Evolutionary conservation across 345 rosid species (phyloP), one percentile per base, ranked within the genome.

Genomic region (Eucalyptus tenuipes): DNA sequence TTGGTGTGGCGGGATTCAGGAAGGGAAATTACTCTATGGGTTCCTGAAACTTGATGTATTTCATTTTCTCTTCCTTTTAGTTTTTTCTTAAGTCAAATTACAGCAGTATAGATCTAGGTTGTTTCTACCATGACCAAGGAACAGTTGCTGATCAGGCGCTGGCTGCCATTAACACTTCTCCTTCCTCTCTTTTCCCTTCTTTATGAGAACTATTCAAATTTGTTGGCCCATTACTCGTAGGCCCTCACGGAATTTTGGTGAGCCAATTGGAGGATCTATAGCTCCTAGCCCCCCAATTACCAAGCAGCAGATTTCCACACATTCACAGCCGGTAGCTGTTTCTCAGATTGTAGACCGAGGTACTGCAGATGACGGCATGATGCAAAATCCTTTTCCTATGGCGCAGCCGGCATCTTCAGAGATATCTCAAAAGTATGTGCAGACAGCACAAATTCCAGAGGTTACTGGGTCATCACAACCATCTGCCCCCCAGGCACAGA

Each of bases 271-370:
- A 87, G 94, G 94, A 55, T 85, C 50, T 49, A 27, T 90, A 22
- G 87, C 92, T 87, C 94, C 96, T 85, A 90, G 92, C 71, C 89
- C 91, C 89, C 87, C 96, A 88, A 92, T 92, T 91, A 91, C 92
- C 89, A 86, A 85, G 90, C 97, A 92, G 88, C 94, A 93, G 82
- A 64, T 87, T 47, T 89, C 94, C 24, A 66, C 88, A 87, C 92
- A 91, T 89, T 90, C 93, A 89, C 94, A 92, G 55, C 90, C 93
- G 53, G 96, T 88, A 87, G 88, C 92, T 90, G 89, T 91, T 92
- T 85, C 93, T 50, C 92, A 93, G 53, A 87, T 92, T 91, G 89
- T 91, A 89, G 94, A 91, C 71, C 92, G 88, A 45, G 94, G 90
- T 88, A 87, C 84, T 89, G 91, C 88, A 71, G 89, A 92, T 89